phyloP scores from a whole-genome alignment of 257 asterid genomes.

The Ballota nigra region DNA sequence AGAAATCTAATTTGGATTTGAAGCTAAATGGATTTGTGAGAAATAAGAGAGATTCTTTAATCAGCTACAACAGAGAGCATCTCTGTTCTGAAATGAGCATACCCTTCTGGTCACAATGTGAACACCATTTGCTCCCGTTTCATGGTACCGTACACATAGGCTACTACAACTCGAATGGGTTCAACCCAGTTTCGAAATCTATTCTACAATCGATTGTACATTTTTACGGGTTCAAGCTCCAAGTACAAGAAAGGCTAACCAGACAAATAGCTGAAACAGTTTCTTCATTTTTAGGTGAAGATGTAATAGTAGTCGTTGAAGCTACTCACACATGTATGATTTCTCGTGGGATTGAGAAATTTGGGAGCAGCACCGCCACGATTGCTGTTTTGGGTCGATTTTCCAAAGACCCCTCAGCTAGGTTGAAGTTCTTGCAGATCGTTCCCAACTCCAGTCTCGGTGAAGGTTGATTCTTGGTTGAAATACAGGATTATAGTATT shows the following conservation, averaged over 20 bases:
- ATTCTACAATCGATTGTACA: slow-evolving; percentile 71
- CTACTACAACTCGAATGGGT: slow-evolving; percentile 39
- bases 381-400: slow-evolving; percentile 82
- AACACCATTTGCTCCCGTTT: slow-evolving; percentile 92
- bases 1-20: slow-evolving; percentile 48
- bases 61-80: slow-evolving; percentile 31
- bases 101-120: slow-evolving; percentile 82
- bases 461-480: slow-evolving; percentile 28
- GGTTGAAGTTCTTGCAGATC: slow-evolving; percentile 65
- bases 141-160: slow-evolving; percentile 86
- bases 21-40: slow-evolving; percentile 47
- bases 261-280: slow-evolving; percentile 85
- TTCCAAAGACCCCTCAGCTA: slow-evolving; percentile 54
- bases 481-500: not conserved
- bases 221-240: slow-evolving; percentile 85
- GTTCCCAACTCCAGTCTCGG: slow-evolving; percentile 43
- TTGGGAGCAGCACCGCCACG: slow-evolving; percentile 84
- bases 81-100: slow-evolving; percentile 56
- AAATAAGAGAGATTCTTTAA: slow-evolving; percentile 34
- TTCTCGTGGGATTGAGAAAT: slow-evolving; percentile 83
- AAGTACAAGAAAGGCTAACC: slow-evolving; percentile 92
- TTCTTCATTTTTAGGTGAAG: slow-evolving; percentile 66
- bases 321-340: slow-evolving; percentile 94
- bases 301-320: slow-evolving; percentile 80
- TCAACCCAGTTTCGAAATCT: slow-evolving; percentile 45